These are phyloP conservation scores for Helenozyma rhizophorensis DNA, from an alignment of 805 yeast species.

Conservation along the genomic window DNA sequence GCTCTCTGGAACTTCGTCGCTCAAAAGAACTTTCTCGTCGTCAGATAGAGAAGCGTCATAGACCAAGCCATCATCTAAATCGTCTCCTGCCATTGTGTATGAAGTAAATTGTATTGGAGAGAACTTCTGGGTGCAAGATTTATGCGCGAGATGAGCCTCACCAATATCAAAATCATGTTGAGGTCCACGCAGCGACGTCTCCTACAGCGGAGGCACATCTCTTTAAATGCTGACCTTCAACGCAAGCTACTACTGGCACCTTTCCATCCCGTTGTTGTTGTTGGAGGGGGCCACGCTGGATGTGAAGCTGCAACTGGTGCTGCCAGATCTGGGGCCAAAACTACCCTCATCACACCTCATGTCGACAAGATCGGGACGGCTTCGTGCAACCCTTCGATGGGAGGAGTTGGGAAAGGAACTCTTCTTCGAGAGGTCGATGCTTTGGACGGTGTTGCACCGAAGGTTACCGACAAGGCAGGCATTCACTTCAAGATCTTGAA, in stretches of 20 bases:
- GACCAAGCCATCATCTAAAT: conserved; percentile 72
- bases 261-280: conserved; percentile 67
- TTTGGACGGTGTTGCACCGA: conserved; percentile 84
- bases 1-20: conserved; percentile 17
- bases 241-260: conserved; percentile 24
- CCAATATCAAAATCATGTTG: background rate
- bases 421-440: conserved; percentile 92
- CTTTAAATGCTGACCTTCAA: conserved; percentile 34
- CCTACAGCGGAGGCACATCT: conserved; percentile 13
- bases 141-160: background rate
- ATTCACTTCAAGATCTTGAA: conserved; percentile 86
- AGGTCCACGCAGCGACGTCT: background rate
- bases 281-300: conserved; percentile 99
- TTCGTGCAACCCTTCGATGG: conserved; percentile 96
- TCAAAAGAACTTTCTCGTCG: conserved; percentile 5
- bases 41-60: conserved; percentile 46
- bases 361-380: conserved; percentile 81
- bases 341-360: conserved; percentile 75
- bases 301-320: conserved; percentile 95
- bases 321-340: conserved; percentile 73
- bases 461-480: conserved; percentile 89
- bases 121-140: conserved; percentile 1
- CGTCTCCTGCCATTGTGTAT: conserved; percentile 43
- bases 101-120: background rate
- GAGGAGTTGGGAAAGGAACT: conserved; percentile 98